phyloP scores from a whole-genome alignment of 257 asterid genomes.

The Ehretia macrophylla region DNA sequence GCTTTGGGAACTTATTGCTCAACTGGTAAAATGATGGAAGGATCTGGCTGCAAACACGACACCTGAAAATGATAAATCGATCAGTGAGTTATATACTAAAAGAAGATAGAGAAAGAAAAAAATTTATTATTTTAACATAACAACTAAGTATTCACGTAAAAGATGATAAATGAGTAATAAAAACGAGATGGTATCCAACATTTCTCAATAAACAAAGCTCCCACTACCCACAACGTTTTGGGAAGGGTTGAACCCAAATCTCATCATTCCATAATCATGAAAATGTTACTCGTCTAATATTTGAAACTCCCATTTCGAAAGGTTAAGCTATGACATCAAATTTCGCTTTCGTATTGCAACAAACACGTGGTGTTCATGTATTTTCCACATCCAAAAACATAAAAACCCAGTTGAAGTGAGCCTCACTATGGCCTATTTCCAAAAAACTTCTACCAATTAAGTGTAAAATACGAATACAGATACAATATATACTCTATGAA shows the following conservation, averaged over 20 bases:
- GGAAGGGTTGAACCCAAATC: no score
- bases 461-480: no score
- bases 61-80: constrained; percentile 40
- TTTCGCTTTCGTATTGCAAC: constrained; percentile 22
- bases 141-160: no score
- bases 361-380: constrained; percentile 21
- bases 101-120: no score
- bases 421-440: no score
- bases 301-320: no score
- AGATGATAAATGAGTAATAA: no score
- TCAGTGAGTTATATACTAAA: neutral
- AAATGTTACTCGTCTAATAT: neutral
- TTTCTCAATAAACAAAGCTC: no score
- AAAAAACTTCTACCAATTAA: neutral
- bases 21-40: constrained; percentile 59
- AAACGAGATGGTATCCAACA: neutral
- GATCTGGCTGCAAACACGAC: constrained; percentile 75
- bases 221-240: no score
- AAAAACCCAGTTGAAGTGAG: neutral
- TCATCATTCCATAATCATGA: no score
- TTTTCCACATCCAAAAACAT: neutral
- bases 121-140: no score
- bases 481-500: neutral
- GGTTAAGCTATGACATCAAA: neutral
- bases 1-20: constrained; percentile 62